Base-by-base conservation (phyloP, 306 rosid genomes). In the Clitoria ternatea region DNA sequence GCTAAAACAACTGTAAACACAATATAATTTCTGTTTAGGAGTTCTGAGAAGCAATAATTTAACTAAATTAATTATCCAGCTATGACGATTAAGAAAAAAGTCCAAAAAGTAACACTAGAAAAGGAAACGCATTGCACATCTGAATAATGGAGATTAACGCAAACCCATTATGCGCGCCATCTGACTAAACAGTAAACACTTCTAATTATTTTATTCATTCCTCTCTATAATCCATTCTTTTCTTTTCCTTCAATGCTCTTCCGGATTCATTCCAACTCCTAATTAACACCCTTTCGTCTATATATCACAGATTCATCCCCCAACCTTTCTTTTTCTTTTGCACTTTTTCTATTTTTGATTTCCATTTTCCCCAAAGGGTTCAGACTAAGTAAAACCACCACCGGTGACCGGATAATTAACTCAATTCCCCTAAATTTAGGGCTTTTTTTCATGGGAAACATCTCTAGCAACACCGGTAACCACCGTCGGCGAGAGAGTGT, bases 391-490 rank as follows among this genome's bases (percentile, higher is more conserved):
- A 27, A 52, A 52, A 23, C 24, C 15, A 18, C 30, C 47, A 4
- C 66, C 24, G 66, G 29, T 61, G 32, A 5, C 8, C 11, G 67
- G 15, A 37, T 5, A 56, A 55, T 70, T 11, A 30, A 20, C 14
- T 40, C 45, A 13, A 40, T 40, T 66, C 49, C n/a, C 56, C 18
- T 20, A 10, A 20, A 55, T 53, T 67, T 60, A 64, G 73, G 68
- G 80, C 5, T 69, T 67, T 17, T 15, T n/a, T 37, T 20, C 6
- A 92, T 94, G 97, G 98, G 98, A n/a, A 94, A 94, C 54, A 73
- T 75, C 17, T 82, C 89, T 5, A 94, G 92, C 68, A 73, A 53
- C 62, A 79, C 78, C 49, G 73, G 39, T 8, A 44, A 52, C 17
- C 44, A 22, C 33, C 95, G 89, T 47, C 89, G 96, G 64, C 75